A percentile compares a stretch with the other conserved stretches of the same genome.
Conservation (phyloP, 169 alveolate species). For the Blepharisma undulans region DNA sequence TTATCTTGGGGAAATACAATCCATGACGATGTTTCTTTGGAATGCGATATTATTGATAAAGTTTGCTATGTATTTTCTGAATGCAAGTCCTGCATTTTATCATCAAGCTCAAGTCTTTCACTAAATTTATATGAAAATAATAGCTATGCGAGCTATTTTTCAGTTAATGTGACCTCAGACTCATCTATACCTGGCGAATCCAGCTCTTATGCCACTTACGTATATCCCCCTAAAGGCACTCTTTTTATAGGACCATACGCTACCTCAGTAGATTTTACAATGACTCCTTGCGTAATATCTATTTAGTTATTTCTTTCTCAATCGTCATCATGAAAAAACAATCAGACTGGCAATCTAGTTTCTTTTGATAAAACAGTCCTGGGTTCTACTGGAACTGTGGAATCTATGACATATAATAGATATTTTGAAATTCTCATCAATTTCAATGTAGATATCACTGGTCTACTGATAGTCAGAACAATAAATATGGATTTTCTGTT, state of each 20-base stretch:
- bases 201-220: not conserved
- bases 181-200: slow-evolving; percentile 31
- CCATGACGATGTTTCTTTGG: not conserved
- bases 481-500: not conserved
- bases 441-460: not conserved
- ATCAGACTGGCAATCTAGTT: not conserved
- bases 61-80: not conserved
- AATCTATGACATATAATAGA: not conserved
- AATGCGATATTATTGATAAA: not conserved
- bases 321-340: not conserved
- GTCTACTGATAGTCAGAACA: not conserved
- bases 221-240: not conserved
- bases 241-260: not conserved
- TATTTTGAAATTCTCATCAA: not conserved
- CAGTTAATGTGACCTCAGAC: not conserved
- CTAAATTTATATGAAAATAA: not conserved
- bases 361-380: not conserved
- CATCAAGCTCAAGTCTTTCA: not conserved
- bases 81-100: not conserved
- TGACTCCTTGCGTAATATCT: not conserved
- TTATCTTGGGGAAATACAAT: not conserved
- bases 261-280: not conserved
- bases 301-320: not conserved
- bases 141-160: not conserved
- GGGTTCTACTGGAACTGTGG: not conserved